Evolutionary conservation across 441 rosid species (phyloP), one percentile per base, ranked within the genome.

Genomic region (Rhodomyrtus psidioides): DNA sequence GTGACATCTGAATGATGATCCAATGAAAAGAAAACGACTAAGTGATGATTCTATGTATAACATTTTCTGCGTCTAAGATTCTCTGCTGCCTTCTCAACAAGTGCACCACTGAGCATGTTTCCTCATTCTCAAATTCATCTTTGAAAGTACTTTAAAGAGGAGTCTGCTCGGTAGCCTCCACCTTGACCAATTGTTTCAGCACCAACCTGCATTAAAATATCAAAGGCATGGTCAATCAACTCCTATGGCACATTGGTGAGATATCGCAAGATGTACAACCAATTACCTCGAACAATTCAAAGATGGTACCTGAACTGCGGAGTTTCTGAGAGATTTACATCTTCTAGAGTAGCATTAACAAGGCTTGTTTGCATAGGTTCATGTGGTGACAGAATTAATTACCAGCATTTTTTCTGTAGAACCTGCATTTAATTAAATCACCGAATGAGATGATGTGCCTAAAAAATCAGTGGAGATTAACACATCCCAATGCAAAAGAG

Each of bases 91-190:
- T 95, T 95, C 89, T 92, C 93, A 86, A 92, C 97, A 93, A 97
- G 91, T 55, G 97, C 90, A 44, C 99, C 96, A 86, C 98, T 96
- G 39, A 94, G 93, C 94, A 95, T 89, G 91, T 2, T 90, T 93
- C 94, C 90, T 96, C 99, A 85, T 91, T 89, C 87, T 93, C 98
- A 89, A 96, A 97, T 89, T 97, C 98, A 84, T 92, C 95, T 86
- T 93, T 93, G 88, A 91, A 96, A 39, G 91, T 88, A 91, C 92
- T 93, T 95, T 97, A 95, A 75, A 97, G 95, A 82, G 97, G 87
- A 84, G 98, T 97, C 98, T 98, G 95, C 62, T 92, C 97, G 88
- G 96, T 92, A 86, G 96, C 99, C 92, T 97, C 99, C 99, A 95
- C 94, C 53, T 98, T 93, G 65, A 97, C 96, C 86, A 96, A 89